Conservation (phyloP, 805 yeast species). For the Hemisphaericaspora nanyangensis region DNA sequence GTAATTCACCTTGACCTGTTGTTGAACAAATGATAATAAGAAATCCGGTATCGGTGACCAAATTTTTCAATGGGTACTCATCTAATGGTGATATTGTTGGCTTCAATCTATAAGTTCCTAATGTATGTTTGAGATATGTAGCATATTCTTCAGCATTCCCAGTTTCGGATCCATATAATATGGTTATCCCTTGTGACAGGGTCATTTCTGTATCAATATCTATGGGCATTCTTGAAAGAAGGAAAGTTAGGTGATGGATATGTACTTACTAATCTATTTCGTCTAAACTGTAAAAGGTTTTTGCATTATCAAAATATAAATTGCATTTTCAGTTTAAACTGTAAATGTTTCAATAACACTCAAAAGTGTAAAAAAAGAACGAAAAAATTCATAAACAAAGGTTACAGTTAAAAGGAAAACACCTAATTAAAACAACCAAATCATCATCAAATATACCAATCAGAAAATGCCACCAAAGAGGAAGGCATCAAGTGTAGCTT, state of each 20-base stretch:
- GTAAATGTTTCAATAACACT: no score
- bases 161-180: constrained; percentile 88
- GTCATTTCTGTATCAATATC: no score
- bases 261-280: neutral
- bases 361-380: neutral
- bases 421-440: neutral
- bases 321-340: no score
- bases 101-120: constrained; percentile 50
- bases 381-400: no score
- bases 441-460: neutral
- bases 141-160: constrained; percentile 91
- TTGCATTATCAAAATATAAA: no score
- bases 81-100: constrained; percentile 54
- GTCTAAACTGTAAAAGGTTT: neutral
- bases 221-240: no score
- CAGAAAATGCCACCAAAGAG: constrained; percentile 25
- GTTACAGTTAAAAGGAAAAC: neutral
- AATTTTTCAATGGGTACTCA: constrained; percentile 52
- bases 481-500: constrained; percentile 9
- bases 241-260: no score
- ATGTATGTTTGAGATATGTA: constrained; percentile 49
- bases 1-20: constrained; percentile 93
- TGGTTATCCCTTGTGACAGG: constrained; percentile 36
- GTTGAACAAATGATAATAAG: constrained; percentile 74
- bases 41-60: constrained; percentile 44